A percentile compares a stretch with the other conserved stretches of the same genome.
Conservation (phyloP, 2,329 filamentous ascomycete species). For the Neopestalotiopsis sp. region DNA sequence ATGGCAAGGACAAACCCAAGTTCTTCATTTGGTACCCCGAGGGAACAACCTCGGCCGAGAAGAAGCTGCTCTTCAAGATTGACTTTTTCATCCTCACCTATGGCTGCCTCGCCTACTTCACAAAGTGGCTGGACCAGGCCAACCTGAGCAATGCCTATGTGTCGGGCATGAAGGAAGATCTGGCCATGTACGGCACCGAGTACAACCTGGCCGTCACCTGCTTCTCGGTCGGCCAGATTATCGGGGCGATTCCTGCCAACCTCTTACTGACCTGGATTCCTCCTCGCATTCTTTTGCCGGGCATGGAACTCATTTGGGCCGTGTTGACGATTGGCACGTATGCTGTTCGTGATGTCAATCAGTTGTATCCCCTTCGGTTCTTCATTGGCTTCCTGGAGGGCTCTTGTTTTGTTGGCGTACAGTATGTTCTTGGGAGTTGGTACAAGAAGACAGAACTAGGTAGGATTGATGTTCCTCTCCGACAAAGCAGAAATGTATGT, state of each 20-base stretch:
- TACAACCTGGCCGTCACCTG: constrained; percentile 25
- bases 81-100: constrained; percentile 37
- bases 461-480: too few species aligned
- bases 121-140: constrained; percentile 34
- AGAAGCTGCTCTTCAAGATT: constrained; percentile 36
- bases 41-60: constrained; percentile 27
- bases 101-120: constrained; percentile 32
- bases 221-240: constrained; percentile 25
- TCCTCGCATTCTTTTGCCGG: constrained; percentile 48
- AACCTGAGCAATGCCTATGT: constrained; percentile 32
- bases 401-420: constrained; percentile 51
- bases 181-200: constrained; percentile 24
- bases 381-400: constrained; percentile 51
- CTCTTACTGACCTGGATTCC: constrained; percentile 42
- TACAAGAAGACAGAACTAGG: constrained; percentile 64
- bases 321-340: constrained; percentile 27
- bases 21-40: constrained; percentile 36
- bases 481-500: too few species aligned
- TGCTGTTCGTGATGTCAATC: constrained; percentile 23
- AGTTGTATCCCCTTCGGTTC: constrained; percentile 45
- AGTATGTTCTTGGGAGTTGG: constrained; percentile 61
- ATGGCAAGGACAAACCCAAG: constrained; percentile 26
- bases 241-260: constrained; percentile 27
- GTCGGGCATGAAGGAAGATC: constrained; percentile 32
- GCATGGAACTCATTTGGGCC: constrained; percentile 44